A percentile compares a stretch with the other conserved stretches of the same genome.
These are phyloP conservation scores for Parietichytrium sp. DNA, from an alignment of 108 stramenopile genomes.

Conservation along the genomic window DNA sequence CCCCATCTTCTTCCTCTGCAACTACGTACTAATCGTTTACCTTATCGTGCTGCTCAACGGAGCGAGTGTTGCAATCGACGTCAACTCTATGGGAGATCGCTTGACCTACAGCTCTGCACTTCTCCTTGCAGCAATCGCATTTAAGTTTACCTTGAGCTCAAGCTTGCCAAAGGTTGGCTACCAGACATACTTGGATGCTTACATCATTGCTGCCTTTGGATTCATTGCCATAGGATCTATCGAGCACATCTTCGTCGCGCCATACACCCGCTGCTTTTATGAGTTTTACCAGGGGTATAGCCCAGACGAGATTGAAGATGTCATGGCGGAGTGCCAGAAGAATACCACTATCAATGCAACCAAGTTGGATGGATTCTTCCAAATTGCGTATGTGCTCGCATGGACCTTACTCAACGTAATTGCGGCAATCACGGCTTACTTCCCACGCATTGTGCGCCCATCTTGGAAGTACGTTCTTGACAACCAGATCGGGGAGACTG, in stretches of 20 bases:
- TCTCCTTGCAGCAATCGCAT: neutral
- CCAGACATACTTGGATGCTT: neutral
- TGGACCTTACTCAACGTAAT: neutral
- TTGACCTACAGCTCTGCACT: neutral
- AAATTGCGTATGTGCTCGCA: neutral
- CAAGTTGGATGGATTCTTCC: conserved; percentile 1
- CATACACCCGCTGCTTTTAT: neutral
- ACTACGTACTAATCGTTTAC: conserved; percentile 1
- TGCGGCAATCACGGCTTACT: neutral
- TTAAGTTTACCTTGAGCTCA: neutral
- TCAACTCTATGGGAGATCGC: neutral
- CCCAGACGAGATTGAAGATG: neutral
- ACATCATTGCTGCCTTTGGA: neutral
- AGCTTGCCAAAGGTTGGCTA: conserved; percentile 13
- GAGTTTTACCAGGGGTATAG: neutral
- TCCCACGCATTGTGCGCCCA: neutral
- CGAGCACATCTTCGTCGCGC: neutral
- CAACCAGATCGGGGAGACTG: conserved; percentile 28
- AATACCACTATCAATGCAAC: neutral
- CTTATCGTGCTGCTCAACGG: conserved; percentile 13
- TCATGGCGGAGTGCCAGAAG: neutral
- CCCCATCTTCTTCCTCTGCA: neutral
- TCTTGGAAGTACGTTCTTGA: neutral
- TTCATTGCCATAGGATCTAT: neutral
- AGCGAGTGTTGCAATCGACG: neutral